Percentiles rank a stretch among this genome's conserved stretches.
These are phyloP conservation scores for Trametes punicea DNA, from an alignment of 768 basidiomycete species.

Conservation along the genomic window DNA sequence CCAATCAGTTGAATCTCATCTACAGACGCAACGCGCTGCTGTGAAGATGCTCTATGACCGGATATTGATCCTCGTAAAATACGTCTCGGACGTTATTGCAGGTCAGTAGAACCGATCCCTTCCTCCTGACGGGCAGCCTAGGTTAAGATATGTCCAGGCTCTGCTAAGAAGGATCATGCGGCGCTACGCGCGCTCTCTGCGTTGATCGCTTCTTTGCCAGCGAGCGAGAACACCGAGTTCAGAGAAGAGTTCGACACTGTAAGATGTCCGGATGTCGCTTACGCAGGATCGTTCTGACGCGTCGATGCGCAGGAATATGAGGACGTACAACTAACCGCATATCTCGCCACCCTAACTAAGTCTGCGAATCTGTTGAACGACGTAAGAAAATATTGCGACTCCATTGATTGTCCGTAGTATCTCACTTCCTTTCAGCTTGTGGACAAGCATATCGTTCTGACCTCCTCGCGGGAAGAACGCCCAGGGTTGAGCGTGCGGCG, in stretches of 20 bases:
- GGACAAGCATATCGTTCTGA: slow-evolving; percentile 68
- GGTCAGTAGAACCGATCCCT: slow-evolving; percentile 42
- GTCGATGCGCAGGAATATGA: slow-evolving; percentile 73
- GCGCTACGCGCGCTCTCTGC: slow-evolving; percentile 83
- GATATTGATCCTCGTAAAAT: slow-evolving; percentile 80
- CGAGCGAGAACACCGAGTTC: slow-evolving; percentile 80
- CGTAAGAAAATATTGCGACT: slow-evolving; percentile 45
- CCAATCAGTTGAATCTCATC: slow-evolving; percentile 76
- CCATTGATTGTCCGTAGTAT: slow-evolving; percentile 12
- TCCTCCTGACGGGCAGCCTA: not conserved
- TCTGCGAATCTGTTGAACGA: slow-evolving; percentile 86
- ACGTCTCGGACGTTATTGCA: slow-evolving; percentile 72
- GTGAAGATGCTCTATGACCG: slow-evolving; percentile 96
- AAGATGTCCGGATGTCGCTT: slow-evolving; percentile 17
- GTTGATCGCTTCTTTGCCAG: slow-evolving; percentile 83
- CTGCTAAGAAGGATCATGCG: slow-evolving; percentile 72
- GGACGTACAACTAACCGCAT: slow-evolving; percentile 90
- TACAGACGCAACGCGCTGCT: slow-evolving; percentile 90
- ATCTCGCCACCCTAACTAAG: slow-evolving; percentile 85
- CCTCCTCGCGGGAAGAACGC: slow-evolving; percentile 58
- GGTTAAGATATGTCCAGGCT: slow-evolving; percentile 42
- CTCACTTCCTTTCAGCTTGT: slow-evolving; percentile 46
- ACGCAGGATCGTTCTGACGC: not conserved
- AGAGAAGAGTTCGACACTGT: slow-evolving; percentile 88
- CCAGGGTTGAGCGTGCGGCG: slow-evolving; percentile 39